Base-by-base conservation (phyloP, 306 rosid genomes). In the Cucumis sativus region DNA sequence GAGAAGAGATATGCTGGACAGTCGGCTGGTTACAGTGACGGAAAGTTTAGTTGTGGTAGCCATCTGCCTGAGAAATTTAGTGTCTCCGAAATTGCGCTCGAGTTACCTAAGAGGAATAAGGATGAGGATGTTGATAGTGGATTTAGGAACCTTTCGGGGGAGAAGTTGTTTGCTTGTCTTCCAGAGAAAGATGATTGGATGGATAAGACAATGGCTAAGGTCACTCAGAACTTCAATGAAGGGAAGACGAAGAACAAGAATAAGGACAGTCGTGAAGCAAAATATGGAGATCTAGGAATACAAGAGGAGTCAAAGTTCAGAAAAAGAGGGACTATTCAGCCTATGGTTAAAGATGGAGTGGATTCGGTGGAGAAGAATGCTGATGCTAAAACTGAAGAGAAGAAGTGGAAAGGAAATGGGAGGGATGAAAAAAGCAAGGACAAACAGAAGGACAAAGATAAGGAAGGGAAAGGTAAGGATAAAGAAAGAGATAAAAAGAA, bases 381-480 rank as follows among this genome's bases (percentile, higher is more conserved):
- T 18, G 86, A 88, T 60, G 61, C 76, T 80, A 79, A 75, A 43
- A 49, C 76, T 37, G 90, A 79, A 80, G 90, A 81, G 73, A 92
- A 83, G 83, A 87, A 84, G 51, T 87, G 83, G 40, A 92, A 92
- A 79, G 90, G 84, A 76, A 90, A 83, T 82, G 89, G 88, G 49
- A 87, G 83, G 30, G 86, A 87, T 69, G 91, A 87, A 75, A 91
- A 85, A 84, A 77, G 83, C 28, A 88, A 89, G 73, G 86, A 84
- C 17, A 92, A 89, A 80, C 75, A 83, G 71, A 89, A 85, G 81
- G 89, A 88, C 52, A 92, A 79, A 73, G 89, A 82, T 54, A 87
- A 78, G 91, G 76, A 91, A 87, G 87, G 90, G 87, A 80, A 91
- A 91, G 90, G 16, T n/a, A 66, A 41, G 37, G 56, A 41, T n/a